phyloP scores from a whole-genome alignment of 1,139 yeast genomes.

The Taphrina wiesneri region DNA sequence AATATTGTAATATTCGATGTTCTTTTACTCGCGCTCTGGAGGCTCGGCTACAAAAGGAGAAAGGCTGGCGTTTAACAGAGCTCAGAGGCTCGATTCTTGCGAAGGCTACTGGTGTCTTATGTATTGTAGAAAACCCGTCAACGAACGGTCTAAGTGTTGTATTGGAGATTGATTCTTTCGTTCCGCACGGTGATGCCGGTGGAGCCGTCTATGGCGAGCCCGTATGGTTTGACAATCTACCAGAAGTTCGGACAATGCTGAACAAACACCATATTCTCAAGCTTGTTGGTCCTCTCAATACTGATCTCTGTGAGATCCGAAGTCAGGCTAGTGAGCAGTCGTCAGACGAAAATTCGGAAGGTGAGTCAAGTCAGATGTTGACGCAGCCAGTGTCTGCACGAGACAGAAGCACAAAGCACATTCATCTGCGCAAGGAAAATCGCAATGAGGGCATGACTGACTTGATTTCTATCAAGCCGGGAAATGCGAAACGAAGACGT shows the following conservation, averaged over 20 bases:
- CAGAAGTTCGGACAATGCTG: neutral
- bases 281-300: neutral
- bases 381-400: neutral
- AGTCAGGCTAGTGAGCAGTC: slow-evolving; percentile 16
- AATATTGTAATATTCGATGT: slow-evolving; percentile 5
- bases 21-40: slow-evolving; percentile 13
- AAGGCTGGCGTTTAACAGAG: slow-evolving; percentile 14
- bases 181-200: slow-evolving; percentile 5
- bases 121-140: neutral
- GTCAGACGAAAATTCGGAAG: neutral
- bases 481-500: neutral
- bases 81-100: slow-evolving; percentile 6
- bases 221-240: neutral
- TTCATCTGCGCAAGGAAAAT: neutral
- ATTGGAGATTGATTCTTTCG: slow-evolving; percentile 9
- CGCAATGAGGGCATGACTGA: neutral
- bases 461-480: neutral
- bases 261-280: neutral
- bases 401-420: neutral
- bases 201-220: slow-evolving; percentile 24
- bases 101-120: neutral
- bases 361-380: neutral
- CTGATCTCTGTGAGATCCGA: slow-evolving; percentile 6
- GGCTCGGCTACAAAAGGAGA: neutral
- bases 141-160: neutral